These are phyloP conservation scores for Quercus agrifolia DNA, from an alignment of 306 rosid genomes.

Conservation along the genomic window DNA sequence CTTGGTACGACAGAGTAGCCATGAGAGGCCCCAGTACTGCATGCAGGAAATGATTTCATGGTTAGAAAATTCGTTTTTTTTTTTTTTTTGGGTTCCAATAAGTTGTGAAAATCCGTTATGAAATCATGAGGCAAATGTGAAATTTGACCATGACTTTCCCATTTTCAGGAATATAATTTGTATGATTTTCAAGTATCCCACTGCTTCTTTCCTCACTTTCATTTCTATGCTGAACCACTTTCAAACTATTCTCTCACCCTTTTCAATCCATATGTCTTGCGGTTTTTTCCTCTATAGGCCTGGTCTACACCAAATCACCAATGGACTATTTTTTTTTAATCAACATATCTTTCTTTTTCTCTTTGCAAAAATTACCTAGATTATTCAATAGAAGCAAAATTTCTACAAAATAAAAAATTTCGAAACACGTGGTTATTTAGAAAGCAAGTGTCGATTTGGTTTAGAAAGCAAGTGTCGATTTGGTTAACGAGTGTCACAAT, in stretches of 20 bases:
- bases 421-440: no score
- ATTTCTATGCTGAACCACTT: neutral
- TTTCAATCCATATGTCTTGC: neutral
- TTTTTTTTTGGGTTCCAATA: no score
- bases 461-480: no score
- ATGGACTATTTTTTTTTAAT: no score
- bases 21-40: neutral
- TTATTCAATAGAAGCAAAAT: no score
- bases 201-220: neutral
- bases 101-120: neutral
- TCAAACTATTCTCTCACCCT: neutral
- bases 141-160: constrained; percentile 5
- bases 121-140: constrained; percentile 6
- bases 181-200: neutral
- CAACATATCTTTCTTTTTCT: no score
- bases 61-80: no score
- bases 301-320: no score
- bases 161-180: neutral
- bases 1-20: neutral
- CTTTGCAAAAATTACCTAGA: no score
- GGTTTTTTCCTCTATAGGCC: neutral
- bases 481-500: no score
- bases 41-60: neutral
- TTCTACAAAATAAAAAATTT: no score
- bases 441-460: no score